Percentiles rank a stretch among this genome's conserved stretches.
Evolutionary conservation across 75 land plant species (phyloP).

Genomic region (Isoetes taiwanensis): DNA sequence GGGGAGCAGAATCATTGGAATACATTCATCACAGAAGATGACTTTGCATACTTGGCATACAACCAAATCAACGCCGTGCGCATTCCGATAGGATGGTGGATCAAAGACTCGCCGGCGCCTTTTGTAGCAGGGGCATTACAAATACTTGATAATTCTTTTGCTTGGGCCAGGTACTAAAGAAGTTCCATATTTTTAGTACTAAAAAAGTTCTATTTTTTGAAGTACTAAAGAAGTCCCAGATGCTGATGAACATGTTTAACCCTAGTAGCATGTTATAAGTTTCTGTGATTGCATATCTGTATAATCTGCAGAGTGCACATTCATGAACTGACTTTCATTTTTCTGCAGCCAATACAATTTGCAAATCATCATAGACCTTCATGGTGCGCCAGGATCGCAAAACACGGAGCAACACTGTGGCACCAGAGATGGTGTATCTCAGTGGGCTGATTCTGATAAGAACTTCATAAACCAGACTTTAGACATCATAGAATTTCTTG

Average conservation of each 20-base stretch:
- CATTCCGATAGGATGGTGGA: conserved; percentile 95
- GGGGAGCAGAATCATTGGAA: conserved; percentile 61
- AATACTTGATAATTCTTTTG: conserved; percentile 63
- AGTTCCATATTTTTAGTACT: neutral
- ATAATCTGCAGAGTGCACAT: too few relatives aligned
- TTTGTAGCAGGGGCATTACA: conserved; percentile 54
- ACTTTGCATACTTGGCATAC: conserved; percentile 39
- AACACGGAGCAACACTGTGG: conserved; percentile 90
- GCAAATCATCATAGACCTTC: conserved; percentile 66
- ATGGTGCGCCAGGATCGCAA: conserved; percentile 92
- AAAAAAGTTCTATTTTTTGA: too few relatives aligned
- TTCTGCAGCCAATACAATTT: conserved; percentile 32
- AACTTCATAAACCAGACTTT: conserved; percentile 41
- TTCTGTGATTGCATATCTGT: too few relatives aligned
- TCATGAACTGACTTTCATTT: neutral
- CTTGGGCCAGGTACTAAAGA: conserved; percentile 55
- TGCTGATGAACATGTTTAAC: too few relatives aligned
- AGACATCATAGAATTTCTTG: conserved; percentile 54
- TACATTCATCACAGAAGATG: conserved; percentile 38
- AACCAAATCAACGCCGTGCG: conserved; percentile 67
- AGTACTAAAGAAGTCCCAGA: too few relatives aligned
- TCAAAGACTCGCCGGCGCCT: conserved; percentile 70
- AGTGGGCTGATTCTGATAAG: conserved; percentile 53
- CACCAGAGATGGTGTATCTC: conserved; percentile 60
- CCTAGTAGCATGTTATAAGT: too few relatives aligned